Conservation (phyloP, 2,329 filamentous ascomycete species). For the Sordariomycetes sp. region DNA sequence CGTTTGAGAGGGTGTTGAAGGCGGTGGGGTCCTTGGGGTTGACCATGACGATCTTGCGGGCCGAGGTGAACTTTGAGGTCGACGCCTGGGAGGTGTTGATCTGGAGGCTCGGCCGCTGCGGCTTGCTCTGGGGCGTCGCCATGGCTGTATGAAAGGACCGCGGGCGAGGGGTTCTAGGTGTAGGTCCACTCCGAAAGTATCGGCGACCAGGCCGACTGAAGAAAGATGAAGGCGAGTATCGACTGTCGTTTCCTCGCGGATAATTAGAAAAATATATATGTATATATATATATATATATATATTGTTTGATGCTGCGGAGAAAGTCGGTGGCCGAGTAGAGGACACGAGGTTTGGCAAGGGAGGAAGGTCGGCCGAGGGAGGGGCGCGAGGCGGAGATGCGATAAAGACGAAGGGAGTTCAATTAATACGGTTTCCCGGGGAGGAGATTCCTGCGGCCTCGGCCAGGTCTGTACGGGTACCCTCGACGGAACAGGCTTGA, state of each 20-base stretch:
- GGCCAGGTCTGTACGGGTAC: neutral
- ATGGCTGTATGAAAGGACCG: constrained; percentile 9
- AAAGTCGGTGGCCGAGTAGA: neutral
- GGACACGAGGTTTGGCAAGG: neutral
- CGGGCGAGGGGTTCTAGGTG: neutral
- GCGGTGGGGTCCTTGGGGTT: constrained; percentile 47
- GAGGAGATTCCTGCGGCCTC: neutral
- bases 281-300: neutral
- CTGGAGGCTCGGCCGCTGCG: constrained; percentile 43
- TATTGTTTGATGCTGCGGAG: neutral
- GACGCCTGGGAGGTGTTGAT: constrained; percentile 30
- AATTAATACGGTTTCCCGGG: neutral
- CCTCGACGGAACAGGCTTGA: constrained; percentile 1
- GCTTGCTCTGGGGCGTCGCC: constrained; percentile 27
- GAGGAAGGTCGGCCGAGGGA: neutral
- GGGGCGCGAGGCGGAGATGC: neutral
- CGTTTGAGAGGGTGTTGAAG: constrained; percentile 54
- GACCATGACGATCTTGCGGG: constrained; percentile 28
- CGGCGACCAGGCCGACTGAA: constrained; percentile 2
- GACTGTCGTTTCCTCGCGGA: neutral
- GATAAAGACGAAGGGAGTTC: neutral
- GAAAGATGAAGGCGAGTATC: neutral
- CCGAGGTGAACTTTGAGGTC: constrained; percentile 16
- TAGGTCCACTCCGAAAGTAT: neutral
- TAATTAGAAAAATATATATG: neutral